phyloP scores from a whole-genome alignment of 345 rosid species.

The Corymbia maculata region DNA sequence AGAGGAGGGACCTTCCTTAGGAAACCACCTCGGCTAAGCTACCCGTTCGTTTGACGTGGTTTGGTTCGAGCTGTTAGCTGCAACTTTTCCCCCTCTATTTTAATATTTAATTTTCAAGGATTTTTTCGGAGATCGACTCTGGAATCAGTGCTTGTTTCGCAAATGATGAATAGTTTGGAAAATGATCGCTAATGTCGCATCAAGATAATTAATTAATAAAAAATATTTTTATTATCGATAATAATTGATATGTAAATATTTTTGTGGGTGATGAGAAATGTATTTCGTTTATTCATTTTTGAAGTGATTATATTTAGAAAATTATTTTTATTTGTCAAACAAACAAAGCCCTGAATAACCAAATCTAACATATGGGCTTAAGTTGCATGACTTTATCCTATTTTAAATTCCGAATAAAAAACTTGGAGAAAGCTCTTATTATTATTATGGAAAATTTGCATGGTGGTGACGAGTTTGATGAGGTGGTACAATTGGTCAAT shows the following conservation, averaged over 20 bases:
- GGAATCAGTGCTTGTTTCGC: accelerated
- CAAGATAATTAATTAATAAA: no score
- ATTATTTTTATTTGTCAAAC: no score
- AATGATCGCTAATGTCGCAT: accelerated
- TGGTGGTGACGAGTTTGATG: no score
- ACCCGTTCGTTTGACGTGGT: background rate
- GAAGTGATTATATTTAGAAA: no score
- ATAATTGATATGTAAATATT: no score
- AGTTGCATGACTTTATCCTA: no score
- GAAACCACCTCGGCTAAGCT: background rate
- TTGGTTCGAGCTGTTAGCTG: background rate
- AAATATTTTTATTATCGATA: no score
- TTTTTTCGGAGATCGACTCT: background rate
- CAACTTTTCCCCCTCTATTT: background rate
- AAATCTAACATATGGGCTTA: background rate
- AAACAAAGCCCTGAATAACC: background rate
- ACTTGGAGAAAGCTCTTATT: accelerated
- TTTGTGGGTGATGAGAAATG: background rate
- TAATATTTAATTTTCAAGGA: background rate
- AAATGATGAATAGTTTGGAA: no score
- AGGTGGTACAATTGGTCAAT: background rate
- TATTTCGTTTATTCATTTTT: no score
- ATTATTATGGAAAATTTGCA: no score
- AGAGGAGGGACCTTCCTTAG: no score
- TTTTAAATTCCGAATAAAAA: no score